These are phyloP conservation scores for Metschnikowia sp. DNA, from an alignment of 805 yeast genomes.

Conservation along the genomic window DNA sequence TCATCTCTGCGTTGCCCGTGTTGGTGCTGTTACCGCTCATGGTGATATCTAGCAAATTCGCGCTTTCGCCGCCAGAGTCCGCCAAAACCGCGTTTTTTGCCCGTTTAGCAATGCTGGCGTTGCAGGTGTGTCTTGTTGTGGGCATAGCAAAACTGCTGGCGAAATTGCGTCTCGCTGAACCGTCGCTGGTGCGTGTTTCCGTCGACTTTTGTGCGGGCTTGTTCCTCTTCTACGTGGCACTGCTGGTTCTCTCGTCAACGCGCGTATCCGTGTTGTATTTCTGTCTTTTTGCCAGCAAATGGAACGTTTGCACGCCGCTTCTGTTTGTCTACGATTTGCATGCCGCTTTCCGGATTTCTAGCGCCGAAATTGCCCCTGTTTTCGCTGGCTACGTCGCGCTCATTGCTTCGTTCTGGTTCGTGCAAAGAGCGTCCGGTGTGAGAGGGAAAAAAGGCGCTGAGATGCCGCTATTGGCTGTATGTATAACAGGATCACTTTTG, in stretches of 20 bases:
- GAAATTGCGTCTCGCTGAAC: constrained; percentile 3
- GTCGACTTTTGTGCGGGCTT: constrained; percentile 17
- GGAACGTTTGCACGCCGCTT: constrained; percentile 30
- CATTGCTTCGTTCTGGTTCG: constrained; percentile 15
- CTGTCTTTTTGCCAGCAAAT: constrained; percentile 28
- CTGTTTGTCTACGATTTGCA: constrained; percentile 26
- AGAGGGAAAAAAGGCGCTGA: not conserved
- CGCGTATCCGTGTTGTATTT: constrained; percentile 26
- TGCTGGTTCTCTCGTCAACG: constrained; percentile 23
- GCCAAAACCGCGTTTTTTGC: constrained; percentile 2
- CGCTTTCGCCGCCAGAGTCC: constrained; percentile 9
- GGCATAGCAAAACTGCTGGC: constrained; percentile 17
- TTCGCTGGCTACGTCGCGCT: constrained; percentile 21
- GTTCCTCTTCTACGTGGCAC: constrained; percentile 22
- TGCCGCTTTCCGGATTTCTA: constrained; percentile 6
- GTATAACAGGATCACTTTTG: not conserved
- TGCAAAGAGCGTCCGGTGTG: constrained; percentile 4
- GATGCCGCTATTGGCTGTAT: constrained; percentile 2
- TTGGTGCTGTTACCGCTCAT: constrained; percentile 31
- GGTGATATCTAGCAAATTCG: constrained; percentile 24
- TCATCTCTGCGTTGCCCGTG: constrained; percentile 29
- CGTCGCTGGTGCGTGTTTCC: constrained; percentile 9
- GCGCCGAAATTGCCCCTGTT: constrained; percentile 1
- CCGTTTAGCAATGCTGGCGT: constrained; percentile 16
- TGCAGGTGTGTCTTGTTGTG: constrained; percentile 22